Base-by-base conservation (phyloP, 106 monocot species). In the Dioscorea dumetorum region DNA sequence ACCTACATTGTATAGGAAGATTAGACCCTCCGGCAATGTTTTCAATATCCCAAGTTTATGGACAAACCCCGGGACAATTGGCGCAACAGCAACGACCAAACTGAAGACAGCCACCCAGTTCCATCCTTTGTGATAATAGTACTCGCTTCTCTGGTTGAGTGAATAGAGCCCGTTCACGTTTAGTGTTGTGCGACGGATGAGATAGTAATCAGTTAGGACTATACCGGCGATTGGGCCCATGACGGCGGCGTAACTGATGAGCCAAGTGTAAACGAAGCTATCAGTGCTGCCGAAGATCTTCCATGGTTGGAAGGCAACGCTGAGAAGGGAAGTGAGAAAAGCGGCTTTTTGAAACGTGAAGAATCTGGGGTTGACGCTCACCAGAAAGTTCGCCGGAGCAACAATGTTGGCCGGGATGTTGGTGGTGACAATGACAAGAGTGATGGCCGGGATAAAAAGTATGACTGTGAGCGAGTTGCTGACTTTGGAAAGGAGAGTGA, bases 331-430 rank as follows among this genome's bases (percentile, higher is more conserved):
- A 5, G 91, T 92, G 13, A 87, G 51, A 12, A 97, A 33, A 0
- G 89, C 95, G 0, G 91, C 95, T 4, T 60, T 74, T n/a, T 73
- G 53, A 72, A 97, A 97, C 4, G 78, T 84, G 86, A 97, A 89
- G 22, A 22, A 4, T 0, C 67, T 53, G 4, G 97, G 91, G 51
- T 68, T 84, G 2, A 92, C 60, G 57, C 72, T 88, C 11, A 87
- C 88, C 2, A 97, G 67, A 0, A 91, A 84, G 60, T 97, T 97
- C 2, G 95, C 91, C 9, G 95, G 95, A 1, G 95, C 91, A 8
- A 97, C 91, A 0, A 91, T 78, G 54, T 97, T 97, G 54, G 95
- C 95, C 21, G 95, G 91, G 24, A 89, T 91, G 76, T 97, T 97
- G 66, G 95, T 97, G 17, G 95, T 97, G 57, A 97, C 70, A 14